Percentiles rank a stretch among this genome's conserved stretches.
Evolutionary conservation across 257 asterid genomes (phyloP).

Genomic region (Fraxinus quadrangulata): DNA sequence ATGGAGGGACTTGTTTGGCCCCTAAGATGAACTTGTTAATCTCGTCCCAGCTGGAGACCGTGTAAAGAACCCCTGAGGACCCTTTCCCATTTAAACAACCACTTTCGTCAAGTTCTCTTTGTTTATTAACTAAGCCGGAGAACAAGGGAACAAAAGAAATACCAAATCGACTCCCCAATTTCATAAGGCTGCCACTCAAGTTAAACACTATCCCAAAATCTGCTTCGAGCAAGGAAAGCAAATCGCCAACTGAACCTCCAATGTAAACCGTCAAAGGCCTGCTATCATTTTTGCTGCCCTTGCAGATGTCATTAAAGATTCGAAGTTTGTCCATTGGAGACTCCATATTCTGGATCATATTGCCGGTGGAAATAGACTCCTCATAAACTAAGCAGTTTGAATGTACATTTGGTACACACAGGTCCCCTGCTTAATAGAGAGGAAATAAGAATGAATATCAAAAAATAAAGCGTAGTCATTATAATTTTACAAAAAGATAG

Average conservation of each 20-base stretch:
- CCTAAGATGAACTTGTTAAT: conserved; percentile 56
- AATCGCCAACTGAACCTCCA: conserved; percentile 70
- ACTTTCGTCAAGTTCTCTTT: conserved; percentile 41
- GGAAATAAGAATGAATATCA: background rate
- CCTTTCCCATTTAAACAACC: conserved; percentile 34
- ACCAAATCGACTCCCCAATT: conserved; percentile 50
- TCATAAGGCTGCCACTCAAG: conserved; percentile 43
- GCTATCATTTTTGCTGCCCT: conserved; percentile 10
- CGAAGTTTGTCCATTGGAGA: conserved; percentile 64
- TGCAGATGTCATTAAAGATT: conserved; percentile 41
- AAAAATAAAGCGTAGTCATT: background rate
- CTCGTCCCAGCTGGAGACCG: conserved; percentile 65
- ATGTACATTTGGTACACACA: conserved; percentile 37
- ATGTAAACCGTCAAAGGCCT: conserved; percentile 51
- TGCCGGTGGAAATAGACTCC: conserved; percentile 54
- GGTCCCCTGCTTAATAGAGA: conserved; percentile 37
- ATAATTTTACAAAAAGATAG: background rate
- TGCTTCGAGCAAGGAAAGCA: conserved; percentile 61
- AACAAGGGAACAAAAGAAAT: conserved; percentile 54
- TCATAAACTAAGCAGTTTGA: conserved; percentile 60
- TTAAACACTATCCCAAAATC: conserved; percentile 66
- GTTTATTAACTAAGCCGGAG: conserved; percentile 51
- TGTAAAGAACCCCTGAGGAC: conserved; percentile 46
- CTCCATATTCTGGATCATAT: conserved; percentile 52
- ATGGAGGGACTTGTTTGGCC: conserved; percentile 29